Evolutionary conservation across 176 grass and related monocot genomes (phyloP).

Genomic region (Eleusine indica): DNA sequence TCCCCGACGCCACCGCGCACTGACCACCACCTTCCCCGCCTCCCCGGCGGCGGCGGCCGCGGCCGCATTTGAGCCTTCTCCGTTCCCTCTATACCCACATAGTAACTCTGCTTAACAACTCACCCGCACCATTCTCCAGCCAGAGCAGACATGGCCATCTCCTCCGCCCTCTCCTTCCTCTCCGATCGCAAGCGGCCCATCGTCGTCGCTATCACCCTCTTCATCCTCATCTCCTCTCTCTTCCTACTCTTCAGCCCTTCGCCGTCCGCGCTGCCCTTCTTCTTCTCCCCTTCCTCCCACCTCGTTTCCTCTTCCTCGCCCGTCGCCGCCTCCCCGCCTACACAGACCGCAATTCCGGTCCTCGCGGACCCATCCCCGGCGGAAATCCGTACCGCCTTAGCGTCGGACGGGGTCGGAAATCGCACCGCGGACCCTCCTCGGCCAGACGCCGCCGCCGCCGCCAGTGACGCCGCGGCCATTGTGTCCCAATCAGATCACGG

Average conservation of each 20-base stretch:
- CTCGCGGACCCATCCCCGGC: conserved; percentile 15
- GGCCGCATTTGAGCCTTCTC: conserved; percentile 9
- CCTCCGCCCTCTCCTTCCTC: conserved; percentile 51
- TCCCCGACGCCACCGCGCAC: background rate
- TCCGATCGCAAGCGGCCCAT: conserved; percentile 55
- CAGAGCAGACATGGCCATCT: conserved; percentile 46
- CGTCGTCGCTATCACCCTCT: conserved; percentile 42
- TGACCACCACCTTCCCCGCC: background rate
- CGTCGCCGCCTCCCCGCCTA: background rate
- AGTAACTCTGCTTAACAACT: background rate
- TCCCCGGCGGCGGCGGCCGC: conserved; percentile 22
- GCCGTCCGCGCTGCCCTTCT: conserved; percentile 26
- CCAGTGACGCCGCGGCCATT: background rate
- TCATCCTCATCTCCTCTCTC: conserved; percentile 51
- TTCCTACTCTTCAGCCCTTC: conserved; percentile 45
- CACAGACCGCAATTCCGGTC: background rate
- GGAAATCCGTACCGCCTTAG: background rate
- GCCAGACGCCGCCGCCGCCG: background rate
- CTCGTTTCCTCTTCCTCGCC: conserved; percentile 20
- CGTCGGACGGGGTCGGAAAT: background rate
- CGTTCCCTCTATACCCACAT: no score
- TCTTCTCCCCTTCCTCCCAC: conserved; percentile 38
- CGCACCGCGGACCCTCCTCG: conserved; percentile 3
- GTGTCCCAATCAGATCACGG: conserved; percentile 4
- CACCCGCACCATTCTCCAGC: background rate